Conservation (phyloP, 108 stramenopile genomes). For the Asterionellopsis glacialis region DNA sequence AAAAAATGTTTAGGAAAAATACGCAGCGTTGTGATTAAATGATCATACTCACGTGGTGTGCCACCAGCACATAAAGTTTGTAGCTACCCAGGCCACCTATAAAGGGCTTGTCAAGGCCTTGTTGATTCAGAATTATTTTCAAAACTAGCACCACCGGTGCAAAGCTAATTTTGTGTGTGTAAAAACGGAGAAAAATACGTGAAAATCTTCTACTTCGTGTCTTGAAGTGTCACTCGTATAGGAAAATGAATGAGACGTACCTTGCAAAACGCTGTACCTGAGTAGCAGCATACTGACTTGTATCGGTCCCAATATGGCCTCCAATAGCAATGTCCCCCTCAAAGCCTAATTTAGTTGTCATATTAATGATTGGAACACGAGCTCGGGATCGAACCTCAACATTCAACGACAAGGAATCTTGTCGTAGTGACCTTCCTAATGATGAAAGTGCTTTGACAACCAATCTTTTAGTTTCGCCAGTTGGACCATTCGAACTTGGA, state of each 20-base stretch:
- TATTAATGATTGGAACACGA: constrained; percentile 76
- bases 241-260: constrained; percentile 33
- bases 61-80: constrained; percentile 85
- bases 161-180: constrained; percentile 38
- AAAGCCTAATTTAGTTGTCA: constrained; percentile 55
- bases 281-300: constrained; percentile 50
- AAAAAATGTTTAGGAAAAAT: neutral
- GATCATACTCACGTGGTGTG: constrained; percentile 59
- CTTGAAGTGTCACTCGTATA: neutral
- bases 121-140: constrained; percentile 74
- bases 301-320: constrained; percentile 78
- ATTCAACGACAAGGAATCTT: constrained; percentile 25
- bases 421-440: constrained; percentile 35
- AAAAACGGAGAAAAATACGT: neutral
- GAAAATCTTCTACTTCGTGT: neutral
- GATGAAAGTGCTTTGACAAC: constrained; percentile 39
- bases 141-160: constrained; percentile 60
- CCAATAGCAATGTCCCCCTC: constrained; percentile 81
- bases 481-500: constrained; percentile 30
- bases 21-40: too few species aligned
- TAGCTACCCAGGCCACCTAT: constrained; percentile 90
- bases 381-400: constrained; percentile 26
- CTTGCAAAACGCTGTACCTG: constrained; percentile 55
- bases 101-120: constrained; percentile 87
- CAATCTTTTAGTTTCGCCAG: constrained; percentile 35